Evolutionary conservation across 129 eudicot genomes (phyloP).

Genomic region (Deinandra increscens): DNA sequence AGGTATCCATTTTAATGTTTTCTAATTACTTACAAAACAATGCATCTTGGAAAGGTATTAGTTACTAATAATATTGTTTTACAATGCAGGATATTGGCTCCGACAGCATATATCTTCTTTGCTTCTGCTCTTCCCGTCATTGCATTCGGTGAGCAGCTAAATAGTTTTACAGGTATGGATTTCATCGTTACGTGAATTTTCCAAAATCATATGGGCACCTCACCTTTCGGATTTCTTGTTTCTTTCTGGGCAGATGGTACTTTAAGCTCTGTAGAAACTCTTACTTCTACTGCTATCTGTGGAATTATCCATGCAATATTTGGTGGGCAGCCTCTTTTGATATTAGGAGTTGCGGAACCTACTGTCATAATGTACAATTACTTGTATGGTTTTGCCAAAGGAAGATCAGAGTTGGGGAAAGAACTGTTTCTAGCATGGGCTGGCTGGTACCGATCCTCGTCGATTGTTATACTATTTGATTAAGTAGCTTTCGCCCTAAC

Average conservation of each 20-base stretch:
- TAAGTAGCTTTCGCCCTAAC: not conserved
- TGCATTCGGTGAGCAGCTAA: conserved; percentile 94
- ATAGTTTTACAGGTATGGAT: conserved; percentile 71
- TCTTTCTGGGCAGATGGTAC: conserved; percentile 54
- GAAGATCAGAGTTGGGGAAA: conserved; percentile 53
- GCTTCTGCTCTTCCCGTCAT: conserved; percentile 96
- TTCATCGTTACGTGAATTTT: not conserved
- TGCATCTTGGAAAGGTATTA: not conserved
- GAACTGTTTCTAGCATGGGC: conserved; percentile 84
- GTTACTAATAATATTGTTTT: too few relatives aligned
- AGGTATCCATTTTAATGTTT: too few relatives aligned
- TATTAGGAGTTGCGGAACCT: conserved; percentile 93
- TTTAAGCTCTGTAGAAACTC: conserved; percentile 77
- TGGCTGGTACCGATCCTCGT: conserved; percentile 56
- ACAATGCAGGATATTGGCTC: conserved; percentile 68
- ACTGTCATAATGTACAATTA: conserved; percentile 76
- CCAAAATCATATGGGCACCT: not conserved
- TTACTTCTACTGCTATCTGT: conserved; percentile 82
- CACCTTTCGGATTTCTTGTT: not conserved
- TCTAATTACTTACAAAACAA: too few relatives aligned
- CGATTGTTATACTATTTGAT: not conserved
- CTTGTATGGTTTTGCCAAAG: conserved; percentile 64
- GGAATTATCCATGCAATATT: conserved; percentile 78
- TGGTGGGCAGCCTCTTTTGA: conserved; percentile 92
- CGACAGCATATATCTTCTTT: conserved; percentile 85